Evolutionary conservation across 495 filamentous ascomycete species (phyloP).

Genomic region (Neurospora sp.): DNA sequence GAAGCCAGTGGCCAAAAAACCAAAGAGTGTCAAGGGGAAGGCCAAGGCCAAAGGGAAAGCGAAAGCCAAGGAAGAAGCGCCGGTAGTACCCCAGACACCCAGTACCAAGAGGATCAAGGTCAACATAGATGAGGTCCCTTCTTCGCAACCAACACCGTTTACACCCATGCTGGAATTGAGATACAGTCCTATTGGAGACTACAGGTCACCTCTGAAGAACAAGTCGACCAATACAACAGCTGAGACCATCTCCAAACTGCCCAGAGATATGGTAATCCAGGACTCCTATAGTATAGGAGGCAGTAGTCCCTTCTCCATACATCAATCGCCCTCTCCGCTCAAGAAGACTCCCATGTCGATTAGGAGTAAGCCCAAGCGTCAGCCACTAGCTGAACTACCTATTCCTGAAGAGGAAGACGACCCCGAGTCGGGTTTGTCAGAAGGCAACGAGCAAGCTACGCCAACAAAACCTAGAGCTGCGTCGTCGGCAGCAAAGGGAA

Average conservation of each 20-base stretch:
- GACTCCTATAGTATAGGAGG: constrained; percentile 28
- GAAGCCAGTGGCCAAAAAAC: constrained; percentile 1
- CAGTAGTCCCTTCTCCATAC: constrained; percentile 12
- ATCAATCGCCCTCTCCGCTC: constrained; percentile 2
- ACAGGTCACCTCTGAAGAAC: constrained; percentile 25
- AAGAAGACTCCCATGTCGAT: constrained; percentile 4
- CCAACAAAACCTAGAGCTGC: not conserved
- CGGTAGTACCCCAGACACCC: constrained; percentile 23
- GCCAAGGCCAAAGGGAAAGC: not conserved
- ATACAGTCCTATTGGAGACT: constrained; percentile 12
- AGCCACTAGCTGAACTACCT: constrained; percentile 19
- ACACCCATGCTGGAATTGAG: constrained; percentile 23
- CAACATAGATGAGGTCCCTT: constrained; percentile 28
- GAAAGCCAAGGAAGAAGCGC: not conserved
- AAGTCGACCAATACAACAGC: constrained; percentile 28
- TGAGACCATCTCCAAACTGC: constrained; percentile 16
- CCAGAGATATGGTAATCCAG: constrained; percentile 24
- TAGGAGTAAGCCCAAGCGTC: constrained; percentile 3
- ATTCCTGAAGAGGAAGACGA: not conserved
- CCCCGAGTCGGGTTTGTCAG: not conserved
- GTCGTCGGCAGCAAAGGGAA: constrained; percentile 2
- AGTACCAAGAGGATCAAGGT: constrained; percentile 21
- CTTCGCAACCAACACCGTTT: constrained; percentile 25
- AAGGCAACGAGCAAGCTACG: constrained; percentile 2
- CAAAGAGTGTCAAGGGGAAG: not conserved